Percentiles rank a stretch among this genome's conserved stretches.
Evolutionary conservation across 139 green algal species (phyloP).

Genomic region (Volvox reticuliferus): DNA sequence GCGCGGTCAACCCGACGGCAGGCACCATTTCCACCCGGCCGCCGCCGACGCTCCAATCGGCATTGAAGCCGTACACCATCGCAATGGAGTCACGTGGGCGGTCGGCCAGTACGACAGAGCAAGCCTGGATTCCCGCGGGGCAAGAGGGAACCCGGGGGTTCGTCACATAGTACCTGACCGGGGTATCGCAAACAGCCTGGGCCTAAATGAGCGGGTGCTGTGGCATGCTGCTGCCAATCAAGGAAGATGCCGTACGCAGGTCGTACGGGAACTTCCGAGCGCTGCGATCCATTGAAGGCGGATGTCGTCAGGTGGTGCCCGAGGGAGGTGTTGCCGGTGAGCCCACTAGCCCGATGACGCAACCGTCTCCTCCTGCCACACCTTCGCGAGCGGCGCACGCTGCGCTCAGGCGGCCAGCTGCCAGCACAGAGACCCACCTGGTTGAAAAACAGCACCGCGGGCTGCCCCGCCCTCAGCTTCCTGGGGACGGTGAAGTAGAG

Average conservation of each 20-base stretch:
- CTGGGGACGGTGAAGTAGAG: constrained; percentile 31
- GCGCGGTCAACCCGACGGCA: background rate
- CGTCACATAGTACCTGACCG: no score
- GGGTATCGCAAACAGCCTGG: no score
- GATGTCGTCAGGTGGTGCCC: background rate
- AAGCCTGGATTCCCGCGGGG: background rate
- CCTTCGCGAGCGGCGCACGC: background rate
- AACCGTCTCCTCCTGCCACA: no score
- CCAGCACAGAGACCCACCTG: background rate
- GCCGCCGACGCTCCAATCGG: constrained; percentile 18
- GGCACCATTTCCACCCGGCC: background rate
- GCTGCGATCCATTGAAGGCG: background rate
- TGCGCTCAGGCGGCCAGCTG: background rate
- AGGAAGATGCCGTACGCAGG: no score
- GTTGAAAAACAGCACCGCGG: constrained; percentile 46
- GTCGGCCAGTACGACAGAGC: background rate
- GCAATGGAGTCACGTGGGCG: background rate
- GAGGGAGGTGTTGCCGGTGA: no score
- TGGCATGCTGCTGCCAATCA: no score
- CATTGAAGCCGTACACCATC: constrained; percentile 40
- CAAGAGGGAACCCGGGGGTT: no score
- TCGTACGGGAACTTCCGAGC: no score
- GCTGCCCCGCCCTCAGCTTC: constrained; percentile 5
- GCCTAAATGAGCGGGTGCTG: no score
- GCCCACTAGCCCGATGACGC: no score